Conservation (phyloP, 805 yeast genomes). For the Kuraishia ogatae region DNA sequence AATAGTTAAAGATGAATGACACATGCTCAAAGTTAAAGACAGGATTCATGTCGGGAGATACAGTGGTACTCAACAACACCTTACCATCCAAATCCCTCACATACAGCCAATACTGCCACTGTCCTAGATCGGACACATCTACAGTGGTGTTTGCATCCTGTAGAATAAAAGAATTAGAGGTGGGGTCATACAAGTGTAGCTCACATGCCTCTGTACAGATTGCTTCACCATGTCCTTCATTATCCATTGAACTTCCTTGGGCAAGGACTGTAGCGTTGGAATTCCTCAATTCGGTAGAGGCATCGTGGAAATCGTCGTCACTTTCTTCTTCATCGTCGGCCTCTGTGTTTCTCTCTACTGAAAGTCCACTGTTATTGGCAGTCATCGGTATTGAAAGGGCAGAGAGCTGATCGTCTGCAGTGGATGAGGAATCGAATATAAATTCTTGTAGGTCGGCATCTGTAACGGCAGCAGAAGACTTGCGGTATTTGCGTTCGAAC, state of each 20-base stretch:
- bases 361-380: constrained; percentile 19
- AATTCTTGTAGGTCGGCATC: constrained; percentile 50
- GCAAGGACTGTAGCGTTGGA: background rate
- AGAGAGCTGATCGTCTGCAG: constrained; percentile 7
- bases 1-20: constrained; percentile 62
- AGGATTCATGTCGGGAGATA: constrained; percentile 51
- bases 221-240: background rate
- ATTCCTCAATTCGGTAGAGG: constrained; percentile 11
- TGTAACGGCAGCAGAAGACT: constrained; percentile 35
- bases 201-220: constrained; percentile 10
- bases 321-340: constrained; percentile 20
- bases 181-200: constrained; percentile 52
- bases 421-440: constrained; percentile 22
- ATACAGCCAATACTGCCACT: constrained; percentile 47
- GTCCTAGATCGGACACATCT: constrained; percentile 33
- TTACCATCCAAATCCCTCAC: constrained; percentile 20
- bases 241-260: background rate
- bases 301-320: constrained; percentile 17
- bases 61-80: constrained; percentile 27
- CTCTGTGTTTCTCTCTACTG: constrained; percentile 21
- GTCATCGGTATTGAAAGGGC: constrained; percentile 8
- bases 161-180: constrained; percentile 34
- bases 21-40: constrained; percentile 47
- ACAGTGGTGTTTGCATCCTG: constrained; percentile 27
- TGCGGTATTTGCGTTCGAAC: constrained; percentile 66